Percentiles rank a stretch among this genome's conserved stretches.
phyloP scores from a whole-genome alignment of 2,329 filamentous ascomycete species.

The Apiospora arundinis region DNA sequence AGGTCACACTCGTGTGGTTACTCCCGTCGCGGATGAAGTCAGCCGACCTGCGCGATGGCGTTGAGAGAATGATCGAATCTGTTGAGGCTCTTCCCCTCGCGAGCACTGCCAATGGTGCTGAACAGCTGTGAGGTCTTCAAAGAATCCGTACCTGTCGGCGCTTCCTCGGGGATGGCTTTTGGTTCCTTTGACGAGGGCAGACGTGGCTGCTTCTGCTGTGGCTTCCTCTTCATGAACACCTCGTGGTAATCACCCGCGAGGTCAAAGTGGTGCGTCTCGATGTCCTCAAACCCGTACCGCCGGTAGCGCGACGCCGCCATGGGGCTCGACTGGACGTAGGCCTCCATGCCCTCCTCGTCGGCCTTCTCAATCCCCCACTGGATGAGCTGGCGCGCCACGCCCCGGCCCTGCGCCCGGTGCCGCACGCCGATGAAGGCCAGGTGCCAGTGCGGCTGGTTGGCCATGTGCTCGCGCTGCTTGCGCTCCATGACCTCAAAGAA shows the following conservation, averaged over 20 bases:
- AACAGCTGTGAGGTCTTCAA: background rate
- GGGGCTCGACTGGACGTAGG: slow-evolving; percentile 53
- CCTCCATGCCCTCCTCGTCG: slow-evolving; percentile 48
- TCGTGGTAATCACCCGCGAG: slow-evolving; percentile 4
- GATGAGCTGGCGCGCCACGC: slow-evolving; percentile 51
- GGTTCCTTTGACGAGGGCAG: background rate
- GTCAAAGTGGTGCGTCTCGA: background rate
- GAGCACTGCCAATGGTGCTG: background rate
- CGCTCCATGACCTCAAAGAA: slow-evolving; percentile 49
- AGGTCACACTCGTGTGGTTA: too few relatives aligned
- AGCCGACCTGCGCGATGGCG: background rate
- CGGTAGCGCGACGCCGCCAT: slow-evolving; percentile 51
- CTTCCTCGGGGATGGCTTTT: background rate
- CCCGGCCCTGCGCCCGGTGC: slow-evolving; percentile 51
- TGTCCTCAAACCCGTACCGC: slow-evolving; percentile 51
- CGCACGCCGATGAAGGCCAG: slow-evolving; percentile 55
- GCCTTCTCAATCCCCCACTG: slow-evolving; percentile 54
- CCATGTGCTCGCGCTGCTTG: slow-evolving; percentile 47
- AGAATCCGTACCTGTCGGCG: too few relatives aligned
- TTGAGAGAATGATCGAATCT: slow-evolving; percentile 1
- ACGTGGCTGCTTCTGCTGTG: background rate
- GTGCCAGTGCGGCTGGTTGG: slow-evolving; percentile 52
- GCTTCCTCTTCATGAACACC: slow-evolving; percentile 12
- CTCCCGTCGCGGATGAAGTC: too few relatives aligned
- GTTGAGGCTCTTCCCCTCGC: background rate